These are phyloP conservation scores for Dothistroma pini DNA, from an alignment of 2,329 filamentous ascomycete species.

Conservation along the genomic window DNA sequence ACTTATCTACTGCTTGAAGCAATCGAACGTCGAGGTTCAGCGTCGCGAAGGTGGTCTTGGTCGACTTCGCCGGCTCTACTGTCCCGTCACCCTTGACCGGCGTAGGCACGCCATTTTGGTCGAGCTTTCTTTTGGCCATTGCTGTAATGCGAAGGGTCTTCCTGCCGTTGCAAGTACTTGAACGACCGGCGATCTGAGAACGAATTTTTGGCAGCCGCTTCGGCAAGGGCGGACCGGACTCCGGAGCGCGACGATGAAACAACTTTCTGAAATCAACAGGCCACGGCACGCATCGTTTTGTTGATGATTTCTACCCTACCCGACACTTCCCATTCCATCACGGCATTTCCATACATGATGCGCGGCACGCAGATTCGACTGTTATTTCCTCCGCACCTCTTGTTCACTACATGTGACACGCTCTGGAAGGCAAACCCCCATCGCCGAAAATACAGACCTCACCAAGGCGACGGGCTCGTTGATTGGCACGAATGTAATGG, in stretches of 20 bases:
- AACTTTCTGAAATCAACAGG: too few relatives aligned
- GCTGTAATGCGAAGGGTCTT: constrained; percentile 26
- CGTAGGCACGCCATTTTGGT: constrained; percentile 47
- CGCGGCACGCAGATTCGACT: too few relatives aligned
- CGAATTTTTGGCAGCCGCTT: neutral
- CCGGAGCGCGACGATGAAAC: neutral
- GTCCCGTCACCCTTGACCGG: constrained; percentile 9
- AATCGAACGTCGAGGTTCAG: constrained; percentile 81
- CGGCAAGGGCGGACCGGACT: neutral
- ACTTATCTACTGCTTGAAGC: constrained; percentile 77
- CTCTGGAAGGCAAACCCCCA: too few relatives aligned
- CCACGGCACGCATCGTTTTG: too few relatives aligned
- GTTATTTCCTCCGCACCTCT: too few relatives aligned
- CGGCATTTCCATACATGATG: too few relatives aligned
- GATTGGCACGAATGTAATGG: neutral
- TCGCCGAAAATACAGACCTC: neutral
- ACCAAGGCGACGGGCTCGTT: neutral
- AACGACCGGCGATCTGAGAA: neutral
- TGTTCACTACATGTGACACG: too few relatives aligned
- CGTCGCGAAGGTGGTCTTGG: constrained; percentile 60
- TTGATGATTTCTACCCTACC: too few relatives aligned
- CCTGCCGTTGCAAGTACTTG: neutral
- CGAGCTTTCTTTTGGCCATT: constrained; percentile 46
- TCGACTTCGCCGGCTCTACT: constrained; percentile 19
- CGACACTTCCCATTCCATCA: too few relatives aligned